A percentile compares a stretch with the other conserved stretches of the same genome.
These are phyloP conservation scores for Neurospora sp. DNA, from an alignment of 495 filamentous ascomycete species.

Conservation along the genomic window DNA sequence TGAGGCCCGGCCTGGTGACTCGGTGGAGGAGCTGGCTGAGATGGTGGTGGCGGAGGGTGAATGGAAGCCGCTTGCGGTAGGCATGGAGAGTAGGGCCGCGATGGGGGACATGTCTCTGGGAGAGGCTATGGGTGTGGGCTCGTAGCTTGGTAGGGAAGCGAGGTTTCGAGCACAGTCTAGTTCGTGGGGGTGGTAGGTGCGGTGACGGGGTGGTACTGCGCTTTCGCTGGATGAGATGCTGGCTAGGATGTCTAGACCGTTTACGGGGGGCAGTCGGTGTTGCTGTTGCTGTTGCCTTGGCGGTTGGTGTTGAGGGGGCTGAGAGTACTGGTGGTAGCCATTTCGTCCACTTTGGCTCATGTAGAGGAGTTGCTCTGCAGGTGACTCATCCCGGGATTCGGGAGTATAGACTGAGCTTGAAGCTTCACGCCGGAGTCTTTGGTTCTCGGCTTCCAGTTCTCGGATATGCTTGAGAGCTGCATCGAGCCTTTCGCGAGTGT, in stretches of 20 bases:
- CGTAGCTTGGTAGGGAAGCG: background rate
- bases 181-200: background rate
- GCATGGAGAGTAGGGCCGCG: background rate
- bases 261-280: background rate
- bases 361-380: background rate
- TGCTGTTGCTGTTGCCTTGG: background rate
- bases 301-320: background rate
- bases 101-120: background rate
- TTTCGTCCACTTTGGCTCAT: background rate
- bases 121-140: background rate
- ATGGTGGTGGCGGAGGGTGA: background rate
- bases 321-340: background rate
- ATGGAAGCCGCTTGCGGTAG: background rate
- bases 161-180: background rate
- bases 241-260: background rate
- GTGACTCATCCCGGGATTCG: background rate
- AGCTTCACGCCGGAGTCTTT: constrained; percentile 3
- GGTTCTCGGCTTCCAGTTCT: constrained; percentile 11
- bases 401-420: background rate
- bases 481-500: constrained; percentile 9
- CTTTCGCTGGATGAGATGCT: background rate
- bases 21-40: background rate
- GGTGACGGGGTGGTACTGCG: background rate
- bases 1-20: background rate
- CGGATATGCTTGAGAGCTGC: constrained; percentile 11